Percentiles rank a stretch among this genome's conserved stretches.
Evolutionary conservation across 495 filamentous ascomycete species (phyloP).

Genomic region (Hapsidospora chrysogenum): DNA sequence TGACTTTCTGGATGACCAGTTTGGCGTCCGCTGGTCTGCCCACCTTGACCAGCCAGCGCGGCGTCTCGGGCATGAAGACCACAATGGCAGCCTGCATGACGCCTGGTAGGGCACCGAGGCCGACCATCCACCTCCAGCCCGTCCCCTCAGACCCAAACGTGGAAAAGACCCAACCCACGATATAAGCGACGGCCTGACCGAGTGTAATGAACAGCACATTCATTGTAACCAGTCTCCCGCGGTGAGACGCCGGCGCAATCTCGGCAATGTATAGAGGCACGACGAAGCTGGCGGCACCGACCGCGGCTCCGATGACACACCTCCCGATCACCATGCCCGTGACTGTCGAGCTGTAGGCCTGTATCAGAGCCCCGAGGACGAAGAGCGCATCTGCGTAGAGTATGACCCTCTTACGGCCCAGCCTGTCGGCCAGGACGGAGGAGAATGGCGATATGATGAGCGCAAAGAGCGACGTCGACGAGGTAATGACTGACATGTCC

Average conservation of each 20-base stretch:
- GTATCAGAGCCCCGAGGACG: conserved; percentile 52
- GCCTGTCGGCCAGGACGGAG: conserved; percentile 54
- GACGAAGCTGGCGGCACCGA: conserved; percentile 70
- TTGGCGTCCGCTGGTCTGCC: conserved; percentile 42
- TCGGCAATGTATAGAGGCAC: conserved; percentile 80
- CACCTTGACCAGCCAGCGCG: conserved; percentile 66
- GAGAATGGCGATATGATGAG: conserved; percentile 62
- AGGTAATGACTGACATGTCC: conserved; percentile 74
- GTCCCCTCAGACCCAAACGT: conserved; percentile 24
- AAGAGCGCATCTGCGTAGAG: conserved; percentile 70
- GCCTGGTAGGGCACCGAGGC: conserved; percentile 66
- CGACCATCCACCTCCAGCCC: conserved; percentile 86
- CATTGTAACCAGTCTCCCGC: conserved; percentile 66
- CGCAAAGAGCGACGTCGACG: conserved; percentile 64
- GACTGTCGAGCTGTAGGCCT: conserved; percentile 48
- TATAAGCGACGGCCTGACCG: conserved; percentile 76
- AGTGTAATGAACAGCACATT: conserved; percentile 66
- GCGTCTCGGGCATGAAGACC: conserved; percentile 62
- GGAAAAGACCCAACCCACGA: conserved; percentile 53
- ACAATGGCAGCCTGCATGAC: conserved; percentile 50
- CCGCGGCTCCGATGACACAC: conserved; percentile 62
- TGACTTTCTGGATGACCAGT: conserved; percentile 42
- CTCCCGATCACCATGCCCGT: conserved; percentile 61
- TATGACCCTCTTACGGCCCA: conserved; percentile 61
- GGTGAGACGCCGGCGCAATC: conserved; percentile 53